phyloP scores from a whole-genome alignment of 257 asterid species.

The Lycium barbarum region DNA sequence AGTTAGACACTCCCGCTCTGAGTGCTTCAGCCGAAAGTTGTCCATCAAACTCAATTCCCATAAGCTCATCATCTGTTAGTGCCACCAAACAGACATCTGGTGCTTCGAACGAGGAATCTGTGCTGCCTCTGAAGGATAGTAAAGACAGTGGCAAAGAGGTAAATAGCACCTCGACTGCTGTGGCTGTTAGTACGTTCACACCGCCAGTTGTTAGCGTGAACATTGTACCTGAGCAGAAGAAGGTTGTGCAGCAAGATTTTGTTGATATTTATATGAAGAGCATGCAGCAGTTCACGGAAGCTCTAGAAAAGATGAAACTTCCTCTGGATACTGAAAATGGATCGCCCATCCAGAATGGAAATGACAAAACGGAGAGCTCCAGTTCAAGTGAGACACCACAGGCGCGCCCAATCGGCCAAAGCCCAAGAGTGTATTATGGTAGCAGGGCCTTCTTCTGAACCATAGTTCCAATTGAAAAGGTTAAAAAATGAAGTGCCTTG shows the following conservation, averaged over 20 bases:
- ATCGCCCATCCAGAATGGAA: slow-evolving; percentile 54
- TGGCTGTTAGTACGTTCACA: slow-evolving; percentile 33
- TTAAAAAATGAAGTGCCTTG: neutral
- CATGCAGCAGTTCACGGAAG: slow-evolving; percentile 96
- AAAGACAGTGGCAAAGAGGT: slow-evolving; percentile 47
- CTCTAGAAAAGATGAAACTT: slow-evolving; percentile 94
- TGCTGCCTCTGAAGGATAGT: slow-evolving; percentile 50
- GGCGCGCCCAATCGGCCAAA: slow-evolving; percentile 60
- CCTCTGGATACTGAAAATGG: slow-evolving; percentile 83
- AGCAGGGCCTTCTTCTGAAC: slow-evolving; percentile 96
- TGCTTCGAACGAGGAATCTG: slow-evolving; percentile 48
- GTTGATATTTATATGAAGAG: slow-evolving; percentile 98
- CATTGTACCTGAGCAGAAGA: slow-evolving; percentile 60
- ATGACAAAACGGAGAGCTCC: slow-evolving; percentile 58
- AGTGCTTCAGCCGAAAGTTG: slow-evolving; percentile 55
- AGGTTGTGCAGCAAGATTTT: slow-evolving; percentile 93
- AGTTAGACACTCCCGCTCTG: slow-evolving; percentile 64
- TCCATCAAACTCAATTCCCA: slow-evolving; percentile 34
- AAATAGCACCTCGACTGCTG: slow-evolving; percentile 48
- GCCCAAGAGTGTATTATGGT: slow-evolving; percentile 90
- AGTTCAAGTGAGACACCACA: slow-evolving; percentile 75
- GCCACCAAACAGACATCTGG: slow-evolving; percentile 52
- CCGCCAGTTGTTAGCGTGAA: slow-evolving; percentile 62
- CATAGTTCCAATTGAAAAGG: slow-evolving; percentile 16
- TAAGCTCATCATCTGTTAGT: slow-evolving; percentile 36